Base-by-base conservation (phyloP, 305 asterid species). In the Stenogyne calaminthoides region DNA sequence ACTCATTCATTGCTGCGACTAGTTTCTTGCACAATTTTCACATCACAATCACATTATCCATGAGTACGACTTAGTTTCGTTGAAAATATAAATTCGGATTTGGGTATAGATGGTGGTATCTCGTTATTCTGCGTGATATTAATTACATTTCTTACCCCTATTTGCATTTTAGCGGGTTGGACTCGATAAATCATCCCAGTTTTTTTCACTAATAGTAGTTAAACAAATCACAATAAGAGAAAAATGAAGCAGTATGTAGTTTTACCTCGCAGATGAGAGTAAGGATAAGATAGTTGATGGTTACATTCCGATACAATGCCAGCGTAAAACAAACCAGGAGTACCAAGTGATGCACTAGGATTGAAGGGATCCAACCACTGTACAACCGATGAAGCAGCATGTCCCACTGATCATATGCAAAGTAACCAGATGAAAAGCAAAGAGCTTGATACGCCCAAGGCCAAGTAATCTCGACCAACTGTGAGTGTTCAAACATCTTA, bases 321-420 rank as follows among this genome's bases (percentile, higher is more conserved):
- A 91, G 88, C 46, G 97, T 94, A 80, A 94, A 91, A 84, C 97
- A 94, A 54, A 91, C 74, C 2, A 91, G 97, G 20, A 94, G 95
- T 18, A 94, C 77, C 16, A 94, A 83, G 86, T 91, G 99, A 83
- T 94, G 99, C 70, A 86, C 81, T 44, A 91, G 79, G 69, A 94
- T 88, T 4, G 97, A 85, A 61, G 99, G 99, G 79, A 85, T 85
- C 82, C 81, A 78, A 52, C 95, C 96, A 40, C 87, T 90, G 75
- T 94, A 90, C 71, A 92, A 70, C 27, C 85, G 78, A 71, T 88
- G 68, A 18, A 83, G 76, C 83, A 91, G 71, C 98, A 91, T 94
- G 80, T 94, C 97, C 86, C 81, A 84, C 80, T 94, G 99, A 81
- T 94, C 99, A 71, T 94, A 94, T 32, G 99, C 99, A 81, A 94